Evolutionary conservation across 352 stramenopile species (phyloP), one percentile per base, ranked within the genome.

Genomic region (Pythium dissimile): DNA sequence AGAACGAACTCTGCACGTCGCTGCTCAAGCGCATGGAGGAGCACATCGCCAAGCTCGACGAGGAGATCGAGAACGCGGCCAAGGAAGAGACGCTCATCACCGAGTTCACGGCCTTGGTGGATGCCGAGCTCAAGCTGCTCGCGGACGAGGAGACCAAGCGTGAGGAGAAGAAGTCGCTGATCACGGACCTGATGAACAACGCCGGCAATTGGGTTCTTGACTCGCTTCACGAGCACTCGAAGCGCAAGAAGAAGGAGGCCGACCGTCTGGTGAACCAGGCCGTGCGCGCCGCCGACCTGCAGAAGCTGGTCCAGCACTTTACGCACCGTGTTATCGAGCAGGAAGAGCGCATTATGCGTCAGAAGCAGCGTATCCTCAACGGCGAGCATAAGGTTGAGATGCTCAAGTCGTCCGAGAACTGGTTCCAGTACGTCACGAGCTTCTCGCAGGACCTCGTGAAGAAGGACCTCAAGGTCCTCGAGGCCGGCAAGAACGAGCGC

Each of bases 341-440:
- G 62, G 83, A 94, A 48, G 85, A 94, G 68, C 85, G 85, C 38
- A 94, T 94, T 50, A 92, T 94, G 82, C 85, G 85, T 34, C 85
- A 94, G 73, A 94, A 94, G 72, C 85, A 94, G 72, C 85, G 85
- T 31, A 94, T 94, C 61, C 64, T 94, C 15, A 91, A 93, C 59
- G 80, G 85, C 54, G 85, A 94, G 61, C 85, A 94, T 77, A 94
- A 94, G 77, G 79, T 94, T 1, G 82, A 94, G 69, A 94, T 94
- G 85, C 85, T 94, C 59, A 94, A 94, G 75, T 89, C 77, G 7
- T 89, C 77, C 2, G 85, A 94, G 69, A 93, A 92, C 72, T 94
- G 85, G 85, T 94, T 88, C 68, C 76, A 93, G 65, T 92, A 92
- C 67, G 85, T 92, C 16, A 94, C 82, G 38, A 76, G 83, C 27